phyloP scores from a whole-genome alignment of 768 basidiomycete species.

The Naganishia randhawae region DNA sequence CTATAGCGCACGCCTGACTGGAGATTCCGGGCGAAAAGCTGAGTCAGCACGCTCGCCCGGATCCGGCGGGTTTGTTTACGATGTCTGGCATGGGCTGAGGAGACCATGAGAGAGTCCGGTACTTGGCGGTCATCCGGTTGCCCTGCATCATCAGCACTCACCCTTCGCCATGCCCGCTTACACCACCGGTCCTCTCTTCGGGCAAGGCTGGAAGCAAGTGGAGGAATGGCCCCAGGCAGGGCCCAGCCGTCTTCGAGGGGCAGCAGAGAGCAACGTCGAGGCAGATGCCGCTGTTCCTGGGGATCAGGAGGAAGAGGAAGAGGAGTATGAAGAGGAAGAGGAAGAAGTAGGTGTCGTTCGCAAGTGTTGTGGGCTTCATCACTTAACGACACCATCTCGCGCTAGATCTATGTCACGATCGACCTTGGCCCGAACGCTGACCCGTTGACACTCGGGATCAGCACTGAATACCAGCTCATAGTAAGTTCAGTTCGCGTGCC shows the following conservation, averaged over 20 bases:
- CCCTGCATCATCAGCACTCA: neutral
- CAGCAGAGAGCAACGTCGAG: neutral
- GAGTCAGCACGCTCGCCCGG: slow-evolving; percentile 1
- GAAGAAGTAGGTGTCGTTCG: too few species aligned
- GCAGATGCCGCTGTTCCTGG: neutral
- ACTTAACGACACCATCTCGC: too few species aligned
- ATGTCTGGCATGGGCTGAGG: too few species aligned
- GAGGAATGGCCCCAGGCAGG: slow-evolving; percentile 16
- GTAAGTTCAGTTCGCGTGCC: neutral
- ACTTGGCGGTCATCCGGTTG: neutral
- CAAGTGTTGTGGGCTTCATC: too few species aligned
- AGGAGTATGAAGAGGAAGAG: slow-evolving; percentile 23
- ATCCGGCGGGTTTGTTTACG: neutral
- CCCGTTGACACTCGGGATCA: slow-evolving; percentile 13
- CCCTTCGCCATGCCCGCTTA: neutral
- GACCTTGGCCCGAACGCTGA: slow-evolving; percentile 20
- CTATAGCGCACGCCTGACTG: too few species aligned
- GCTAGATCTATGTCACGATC: slow-evolving; percentile 22
- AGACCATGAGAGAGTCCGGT: neutral
- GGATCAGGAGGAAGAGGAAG: slow-evolving; percentile 16
- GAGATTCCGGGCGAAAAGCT: neutral
- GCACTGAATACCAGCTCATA: slow-evolving; percentile 26
- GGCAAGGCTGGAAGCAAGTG: slow-evolving; percentile 24
- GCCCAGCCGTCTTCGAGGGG: neutral
- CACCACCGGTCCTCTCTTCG: slow-evolving; percentile 4